These are phyloP conservation scores for Pleurotus tuoliensis DNA, from an alignment of 768 basidiomycete species.

Conservation along the genomic window DNA sequence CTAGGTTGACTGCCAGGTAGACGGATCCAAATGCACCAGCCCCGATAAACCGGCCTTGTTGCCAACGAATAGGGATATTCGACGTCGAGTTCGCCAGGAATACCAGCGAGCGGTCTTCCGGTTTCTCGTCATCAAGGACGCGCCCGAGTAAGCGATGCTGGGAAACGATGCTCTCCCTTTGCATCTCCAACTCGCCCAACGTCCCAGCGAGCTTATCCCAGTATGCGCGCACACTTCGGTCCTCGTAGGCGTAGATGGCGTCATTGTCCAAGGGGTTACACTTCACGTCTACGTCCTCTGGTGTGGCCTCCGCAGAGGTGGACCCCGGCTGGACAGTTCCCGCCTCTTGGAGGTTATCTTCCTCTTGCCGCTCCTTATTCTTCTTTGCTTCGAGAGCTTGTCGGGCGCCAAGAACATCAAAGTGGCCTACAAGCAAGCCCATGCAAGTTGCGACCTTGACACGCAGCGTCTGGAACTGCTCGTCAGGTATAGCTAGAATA, in stretches of 20 bases:
- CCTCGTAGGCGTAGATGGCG: conserved; percentile 44
- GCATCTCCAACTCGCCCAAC: conserved; percentile 61
- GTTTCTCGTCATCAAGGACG: conserved; percentile 89
- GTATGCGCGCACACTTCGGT: conserved; percentile 64
- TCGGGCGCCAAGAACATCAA: conserved; percentile 95
- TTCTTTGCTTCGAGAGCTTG: conserved; percentile 83
- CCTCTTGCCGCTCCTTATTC: conserved; percentile 84
- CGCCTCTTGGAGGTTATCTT: conserved; percentile 49
- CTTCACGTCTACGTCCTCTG: conserved; percentile 48
- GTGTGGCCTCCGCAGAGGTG: conserved; percentile 17
- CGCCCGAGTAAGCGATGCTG: conserved; percentile 83
- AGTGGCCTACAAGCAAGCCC: conserved; percentile 94
- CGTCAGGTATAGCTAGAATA: conserved; percentile 82
- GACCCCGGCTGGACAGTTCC: conserved; percentile 14
- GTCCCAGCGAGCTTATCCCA: conserved; percentile 69
- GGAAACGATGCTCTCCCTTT: conserved; percentile 53
- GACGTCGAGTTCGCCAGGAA: conserved; percentile 95
- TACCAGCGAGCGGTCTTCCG: conserved; percentile 89
- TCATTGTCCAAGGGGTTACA: conserved; percentile 27
- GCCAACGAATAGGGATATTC: conserved; percentile 95
- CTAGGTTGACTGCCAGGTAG: conserved; percentile 96
- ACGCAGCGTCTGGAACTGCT: conserved; percentile 87
- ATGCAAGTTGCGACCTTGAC: conserved; percentile 94
- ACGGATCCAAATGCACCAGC: conserved; percentile 99
- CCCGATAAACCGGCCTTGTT: conserved; percentile 97